phyloP scores from a whole-genome alignment of 2,329 filamentous ascomycete genomes.

The Gyromitra esculenta region DNA sequence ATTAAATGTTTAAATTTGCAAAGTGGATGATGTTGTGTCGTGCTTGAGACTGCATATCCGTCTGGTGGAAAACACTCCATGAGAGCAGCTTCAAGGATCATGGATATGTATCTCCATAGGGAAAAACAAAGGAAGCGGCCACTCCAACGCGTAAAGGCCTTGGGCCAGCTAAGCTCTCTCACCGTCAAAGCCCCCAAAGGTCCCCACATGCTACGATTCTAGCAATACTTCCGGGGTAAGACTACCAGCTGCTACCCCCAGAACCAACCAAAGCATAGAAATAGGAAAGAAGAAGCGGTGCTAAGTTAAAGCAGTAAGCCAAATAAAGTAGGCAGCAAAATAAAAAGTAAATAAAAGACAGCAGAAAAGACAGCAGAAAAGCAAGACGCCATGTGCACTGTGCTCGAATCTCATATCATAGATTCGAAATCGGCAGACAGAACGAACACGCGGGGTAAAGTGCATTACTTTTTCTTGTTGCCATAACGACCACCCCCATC shows the following conservation, averaged over 20 bases:
- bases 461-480: slow-evolving; percentile 24
- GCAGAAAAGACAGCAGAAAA: slow-evolving; percentile 17
- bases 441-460: slow-evolving; percentile 49
- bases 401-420: slow-evolving; percentile 47
- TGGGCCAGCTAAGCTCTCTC: slow-evolving; percentile 17
- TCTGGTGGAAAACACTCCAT: slow-evolving; percentile 21
- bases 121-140: slow-evolving; percentile 26
- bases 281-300: slow-evolving; percentile 40
- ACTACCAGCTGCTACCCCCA: slow-evolving; percentile 8
- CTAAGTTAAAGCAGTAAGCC: slow-evolving; percentile 41
- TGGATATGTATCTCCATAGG: slow-evolving; percentile 9
- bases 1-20: slow-evolving; percentile 8
- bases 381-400: slow-evolving; percentile 46
- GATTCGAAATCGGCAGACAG: slow-evolving; percentile 42
- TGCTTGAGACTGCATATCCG: slow-evolving; percentile 47
- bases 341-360: slow-evolving; percentile 36
- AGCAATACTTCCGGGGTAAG: slow-evolving; percentile 44
- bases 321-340: slow-evolving; percentile 50
- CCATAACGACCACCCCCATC: slow-evolving; percentile 42
- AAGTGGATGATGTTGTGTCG: slow-evolving; percentile 20
- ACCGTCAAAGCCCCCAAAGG: slow-evolving; percentile 23
- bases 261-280: slow-evolving; percentile 21
- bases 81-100: slow-evolving; percentile 27
- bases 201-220: slow-evolving; percentile 25
- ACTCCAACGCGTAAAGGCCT: slow-evolving; percentile 10